Conservation (phyloP, 208 protist genomes). For the Trypanosoma mega region DNA sequence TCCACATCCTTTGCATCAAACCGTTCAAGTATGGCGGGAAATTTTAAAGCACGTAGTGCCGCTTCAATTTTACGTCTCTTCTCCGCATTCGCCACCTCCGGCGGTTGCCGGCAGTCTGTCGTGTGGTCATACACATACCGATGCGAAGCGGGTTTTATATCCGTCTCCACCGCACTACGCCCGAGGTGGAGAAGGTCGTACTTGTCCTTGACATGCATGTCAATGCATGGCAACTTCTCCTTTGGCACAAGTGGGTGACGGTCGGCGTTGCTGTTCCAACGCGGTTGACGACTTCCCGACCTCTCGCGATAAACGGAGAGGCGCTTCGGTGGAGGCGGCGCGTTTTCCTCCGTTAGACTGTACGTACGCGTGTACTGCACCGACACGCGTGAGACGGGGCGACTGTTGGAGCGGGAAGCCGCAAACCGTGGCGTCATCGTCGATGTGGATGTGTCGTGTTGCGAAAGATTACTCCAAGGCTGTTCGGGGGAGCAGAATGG, state of each 20-base stretch:
- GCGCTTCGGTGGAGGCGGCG: constrained; percentile 17
- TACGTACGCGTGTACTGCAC: constrained; percentile 36
- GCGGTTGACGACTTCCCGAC: background rate
- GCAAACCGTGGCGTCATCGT: no score
- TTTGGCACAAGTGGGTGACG: constrained; percentile 9
- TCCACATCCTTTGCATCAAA: constrained; percentile 5
- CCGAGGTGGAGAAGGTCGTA: constrained; percentile 30
- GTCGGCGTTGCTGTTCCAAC: constrained; percentile 40
- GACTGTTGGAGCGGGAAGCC: no score
- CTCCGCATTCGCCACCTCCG: background rate
- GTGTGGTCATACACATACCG: constrained; percentile 1
- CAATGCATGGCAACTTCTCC: constrained; percentile 40
- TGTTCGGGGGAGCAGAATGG: no score
- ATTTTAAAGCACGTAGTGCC: constrained; percentile 26
- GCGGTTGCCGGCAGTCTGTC: background rate
- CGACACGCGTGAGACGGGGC: background rate
- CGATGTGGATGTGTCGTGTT: no score
- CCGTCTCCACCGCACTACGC: background rate
- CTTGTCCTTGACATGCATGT: constrained; percentile 28
- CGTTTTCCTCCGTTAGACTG: constrained; percentile 24
- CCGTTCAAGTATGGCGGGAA: constrained; percentile 16
- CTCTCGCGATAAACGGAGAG: constrained; percentile 25
- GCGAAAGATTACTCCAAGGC: no score
- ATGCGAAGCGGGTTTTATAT: background rate
- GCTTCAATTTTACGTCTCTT: constrained; percentile 17